Evolutionary conservation across 2,329 filamentous ascomycete genomes (phyloP), one percentile per base, ranked within the genome.

Genomic region (Hypoxylon sp.): DNA sequence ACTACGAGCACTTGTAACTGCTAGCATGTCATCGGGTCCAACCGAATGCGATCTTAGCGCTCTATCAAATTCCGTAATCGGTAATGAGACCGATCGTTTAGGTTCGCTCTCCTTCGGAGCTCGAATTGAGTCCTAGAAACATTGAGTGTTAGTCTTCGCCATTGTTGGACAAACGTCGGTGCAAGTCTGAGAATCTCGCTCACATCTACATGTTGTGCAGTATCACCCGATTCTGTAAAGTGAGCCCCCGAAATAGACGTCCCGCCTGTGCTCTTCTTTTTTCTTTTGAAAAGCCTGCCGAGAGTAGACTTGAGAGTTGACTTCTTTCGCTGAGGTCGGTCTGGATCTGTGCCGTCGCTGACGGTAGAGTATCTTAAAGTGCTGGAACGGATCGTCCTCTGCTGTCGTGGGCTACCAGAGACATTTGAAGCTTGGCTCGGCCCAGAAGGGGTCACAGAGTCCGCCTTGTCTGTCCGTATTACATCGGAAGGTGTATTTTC

Each of bases 1-100:
- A 73, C 84, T 87, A 23, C 86, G 84, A 2, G 82, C 84, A 63
- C 82, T 86, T 62, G 85, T 84, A 23, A 86, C 86, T 38, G 82
- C 83, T 34, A 82, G 79, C 23, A 85, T 84, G 70, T 88, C 86
- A 38, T 87, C 83, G 1, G 84, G 84, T 1, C 87, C 85, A 43
- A 89, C 80, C 1, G 88, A 89, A 74, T 90, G 88, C 11, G 88
- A 90, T 48, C 87, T 83, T 38, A 90, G 75, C 1, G 88, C 88
- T 46, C 85, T 82, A 67, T 89, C 86, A 67, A 85, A 88, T 72
- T 90, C 88, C 49, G 84, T 87, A 55, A 90, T 83, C 7, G 88
- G 88, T 32, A 89, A 73, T 4, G 89, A 90, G 3, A 82, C 82
- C 6, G 88, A 87, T 60, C 87, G 85, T 73, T 89, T 87, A 17